Conservation (phyloP, 2,329 filamentous ascomycete species). For the Cladobotryum mycophilum region DNA sequence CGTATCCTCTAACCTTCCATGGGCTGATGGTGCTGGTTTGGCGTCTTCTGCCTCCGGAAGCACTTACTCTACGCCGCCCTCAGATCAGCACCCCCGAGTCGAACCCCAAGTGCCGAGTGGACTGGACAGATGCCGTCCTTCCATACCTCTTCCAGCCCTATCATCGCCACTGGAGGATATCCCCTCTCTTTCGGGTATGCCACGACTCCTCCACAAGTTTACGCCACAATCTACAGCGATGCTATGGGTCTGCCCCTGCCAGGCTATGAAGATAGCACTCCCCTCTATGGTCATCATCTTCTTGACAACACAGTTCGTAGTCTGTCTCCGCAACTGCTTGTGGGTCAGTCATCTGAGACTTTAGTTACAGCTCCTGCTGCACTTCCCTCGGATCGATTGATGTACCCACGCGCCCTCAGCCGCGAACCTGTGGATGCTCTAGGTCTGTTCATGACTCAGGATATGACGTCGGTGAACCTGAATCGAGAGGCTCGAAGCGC, state of each 20-base stretch:
- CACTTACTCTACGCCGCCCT: slow-evolving; percentile 40
- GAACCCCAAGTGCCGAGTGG: slow-evolving; percentile 28
- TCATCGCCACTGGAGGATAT: slow-evolving; percentile 18
- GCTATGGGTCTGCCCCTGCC: slow-evolving; percentile 25
- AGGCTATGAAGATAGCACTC: slow-evolving; percentile 30
- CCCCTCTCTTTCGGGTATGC: slow-evolving; percentile 24
- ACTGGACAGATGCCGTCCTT: slow-evolving; percentile 23
- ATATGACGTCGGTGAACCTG: slow-evolving; percentile 27
- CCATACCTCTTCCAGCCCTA: slow-evolving; percentile 16
- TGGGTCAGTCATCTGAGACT: slow-evolving; percentile 42
- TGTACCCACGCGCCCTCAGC: slow-evolving; percentile 31
- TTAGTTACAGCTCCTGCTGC: slow-evolving; percentile 40
- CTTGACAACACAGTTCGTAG: slow-evolving; percentile 42
- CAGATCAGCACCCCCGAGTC: slow-evolving; percentile 28
- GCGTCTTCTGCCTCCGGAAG: slow-evolving; percentile 42
- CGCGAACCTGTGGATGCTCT: slow-evolving; percentile 37
- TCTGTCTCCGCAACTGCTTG: slow-evolving; percentile 41
- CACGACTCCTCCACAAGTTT: slow-evolving; percentile 25
- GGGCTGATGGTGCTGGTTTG: slow-evolving; percentile 36
- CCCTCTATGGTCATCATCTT: slow-evolving; percentile 30
- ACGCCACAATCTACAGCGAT: slow-evolving; percentile 28
- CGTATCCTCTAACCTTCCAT: slow-evolving; percentile 16
- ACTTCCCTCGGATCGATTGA: slow-evolving; percentile 27
- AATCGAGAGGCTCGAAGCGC: slow-evolving; percentile 34
- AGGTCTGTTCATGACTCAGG: slow-evolving; percentile 25